Evolutionary conservation across 2,329 filamentous ascomycete genomes (phyloP).

Genomic region (Colletotrichum caudatum): DNA sequence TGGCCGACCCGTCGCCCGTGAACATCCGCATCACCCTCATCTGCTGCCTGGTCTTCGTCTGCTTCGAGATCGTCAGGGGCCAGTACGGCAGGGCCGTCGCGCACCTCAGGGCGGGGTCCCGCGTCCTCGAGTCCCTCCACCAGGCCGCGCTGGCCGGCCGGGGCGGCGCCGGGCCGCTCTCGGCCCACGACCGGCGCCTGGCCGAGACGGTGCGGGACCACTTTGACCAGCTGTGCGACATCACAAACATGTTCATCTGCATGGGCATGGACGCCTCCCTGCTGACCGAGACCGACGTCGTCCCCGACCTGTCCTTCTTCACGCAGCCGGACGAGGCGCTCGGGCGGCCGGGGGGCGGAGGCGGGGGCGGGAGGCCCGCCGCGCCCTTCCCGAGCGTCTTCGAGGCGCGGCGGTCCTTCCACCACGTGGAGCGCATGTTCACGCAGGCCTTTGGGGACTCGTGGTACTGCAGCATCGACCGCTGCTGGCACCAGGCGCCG

Average conservation of each 20-base stretch:
- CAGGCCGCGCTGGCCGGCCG: slow-evolving; percentile 14
- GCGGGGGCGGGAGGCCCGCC: neutral
- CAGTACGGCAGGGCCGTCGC: slow-evolving; percentile 30
- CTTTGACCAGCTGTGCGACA: slow-evolving; percentile 32
- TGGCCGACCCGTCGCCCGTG: slow-evolving; percentile 32
- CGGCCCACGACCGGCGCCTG: neutral
- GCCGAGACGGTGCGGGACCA: slow-evolving; percentile 26
- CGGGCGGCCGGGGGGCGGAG: no score
- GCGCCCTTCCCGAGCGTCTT: slow-evolving; percentile 15
- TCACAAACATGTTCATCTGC: slow-evolving; percentile 27
- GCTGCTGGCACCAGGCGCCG: slow-evolving; percentile 4
- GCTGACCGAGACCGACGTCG: slow-evolving; percentile 24
- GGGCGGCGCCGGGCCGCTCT: neutral
- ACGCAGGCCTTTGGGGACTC: slow-evolving; percentile 12
- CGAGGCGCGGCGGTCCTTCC: slow-evolving; percentile 22
- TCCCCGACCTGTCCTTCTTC: slow-evolving; percentile 34
- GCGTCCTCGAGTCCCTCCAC: slow-evolving; percentile 29
- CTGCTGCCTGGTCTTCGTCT: slow-evolving; percentile 34
- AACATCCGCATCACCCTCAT: slow-evolving; percentile 31
- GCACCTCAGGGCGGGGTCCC: slow-evolving; percentile 22
- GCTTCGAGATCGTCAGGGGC: slow-evolving; percentile 31
- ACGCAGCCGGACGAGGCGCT: neutral
- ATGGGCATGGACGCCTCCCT: slow-evolving; percentile 32
- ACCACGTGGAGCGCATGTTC: slow-evolving; percentile 22
- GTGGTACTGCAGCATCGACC: slow-evolving; percentile 6